These are phyloP conservation scores for Draba incana DNA, from an alignment of 345 rosid genomes.

Conservation along the genomic window DNA sequence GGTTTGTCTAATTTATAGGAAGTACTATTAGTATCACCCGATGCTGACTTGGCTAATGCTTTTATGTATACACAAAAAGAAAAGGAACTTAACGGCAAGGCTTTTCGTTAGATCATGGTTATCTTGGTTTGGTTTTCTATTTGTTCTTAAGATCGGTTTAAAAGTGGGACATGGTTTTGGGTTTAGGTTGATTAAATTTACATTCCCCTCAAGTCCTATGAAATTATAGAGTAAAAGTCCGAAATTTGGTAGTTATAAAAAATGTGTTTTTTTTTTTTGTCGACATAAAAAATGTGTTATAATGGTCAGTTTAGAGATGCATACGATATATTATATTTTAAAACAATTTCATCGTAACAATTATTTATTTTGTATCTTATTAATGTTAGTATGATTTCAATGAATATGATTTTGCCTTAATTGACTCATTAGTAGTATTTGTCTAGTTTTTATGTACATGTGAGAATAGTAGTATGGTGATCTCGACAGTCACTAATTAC, in stretches of 20 bases:
- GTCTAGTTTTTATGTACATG: background rate
- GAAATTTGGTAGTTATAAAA: background rate
- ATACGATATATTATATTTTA: background rate
- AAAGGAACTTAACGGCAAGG: background rate
- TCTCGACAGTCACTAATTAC: background rate
- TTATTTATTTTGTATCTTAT: background rate
- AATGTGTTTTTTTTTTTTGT: no score
- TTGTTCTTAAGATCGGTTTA: slow-evolving; percentile 3
- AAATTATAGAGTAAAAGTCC: background rate
- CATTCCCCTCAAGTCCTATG: no score
- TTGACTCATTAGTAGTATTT: background rate
- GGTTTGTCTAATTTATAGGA: slow-evolving; percentile 27
- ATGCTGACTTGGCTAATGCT: background rate
- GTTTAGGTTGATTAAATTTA: background rate
- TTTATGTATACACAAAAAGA: background rate
- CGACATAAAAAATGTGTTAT: background rate
- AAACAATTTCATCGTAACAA: background rate
- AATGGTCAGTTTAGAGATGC: background rate
- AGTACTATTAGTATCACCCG: background rate
- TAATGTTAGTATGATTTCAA: background rate
- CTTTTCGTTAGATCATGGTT: slow-evolving; percentile 1
- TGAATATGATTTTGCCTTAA: background rate
- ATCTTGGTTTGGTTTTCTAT: slow-evolving; percentile 11
- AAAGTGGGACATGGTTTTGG: background rate
- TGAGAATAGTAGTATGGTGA: background rate